Evolutionary conservation across 257 asterid species (phyloP), one percentile per base, ranked within the genome.

Genomic region (Primulina eburnea): DNA sequence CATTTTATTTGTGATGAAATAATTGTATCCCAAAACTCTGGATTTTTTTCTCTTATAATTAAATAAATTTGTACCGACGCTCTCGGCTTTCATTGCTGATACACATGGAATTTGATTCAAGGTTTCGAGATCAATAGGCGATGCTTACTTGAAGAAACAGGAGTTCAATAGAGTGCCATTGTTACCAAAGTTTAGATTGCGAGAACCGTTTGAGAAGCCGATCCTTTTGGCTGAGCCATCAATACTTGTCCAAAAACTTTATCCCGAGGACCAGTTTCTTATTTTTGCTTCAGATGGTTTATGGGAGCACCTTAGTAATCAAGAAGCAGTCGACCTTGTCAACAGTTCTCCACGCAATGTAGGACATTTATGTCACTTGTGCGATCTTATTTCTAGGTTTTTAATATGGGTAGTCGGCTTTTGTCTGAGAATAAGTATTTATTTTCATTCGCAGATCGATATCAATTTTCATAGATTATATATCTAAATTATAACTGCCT

Each of bases 261-360:
- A 75, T 37, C 87, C 90, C 3, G 88, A 82, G 67, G 97, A 88
- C 70, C 85, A 79, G 33, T 90, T 90, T 81, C 88, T 90, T 73
- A 88, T 90, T 79, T 84, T 88, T 69, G 97, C 95, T 8, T 88
- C 96, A 14, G 96, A 90, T 62, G 96, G 96, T 40, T 76, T 90
- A 24, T 90, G 97, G 97, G 96, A 90, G 72, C 96, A 90, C 77
- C 92, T 90, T n/a, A 83, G 82, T 82, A 90, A 88, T 64, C 87
- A 90, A 77, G 86, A 86, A 74, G 97, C 96, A 17, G 96, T 86
- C 28, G 76, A 86, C 73, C 69, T 88, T 60, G 94, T 90, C 68
- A 81, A 80, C 79, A 72, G 62, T 69, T 82, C 84, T 64, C 79
- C 87, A 8, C 88, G 79, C 60, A 77, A 79, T 67, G 97, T 90